Percentiles rank a stretch among this genome's conserved stretches.
phyloP scores from a whole-genome alignment of 2,329 filamentous ascomycete genomes.

The Byssothecium circinans region DNA sequence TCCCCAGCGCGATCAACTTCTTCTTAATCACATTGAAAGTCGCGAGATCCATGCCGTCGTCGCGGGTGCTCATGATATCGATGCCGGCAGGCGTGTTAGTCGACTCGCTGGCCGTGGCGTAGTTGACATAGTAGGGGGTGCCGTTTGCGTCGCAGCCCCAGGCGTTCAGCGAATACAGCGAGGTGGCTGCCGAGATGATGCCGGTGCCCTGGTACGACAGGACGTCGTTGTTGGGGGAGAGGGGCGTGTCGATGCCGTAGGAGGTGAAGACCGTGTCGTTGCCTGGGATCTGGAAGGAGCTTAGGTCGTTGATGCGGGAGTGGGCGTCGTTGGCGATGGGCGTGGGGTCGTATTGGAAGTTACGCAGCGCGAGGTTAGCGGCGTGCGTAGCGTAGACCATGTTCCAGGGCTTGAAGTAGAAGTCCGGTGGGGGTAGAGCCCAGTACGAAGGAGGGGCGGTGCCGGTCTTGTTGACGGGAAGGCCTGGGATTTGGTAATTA shows the following conservation, averaged over 20 bases:
- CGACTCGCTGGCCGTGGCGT: constrained; percentile 13
- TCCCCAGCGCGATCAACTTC: constrained; percentile 7
- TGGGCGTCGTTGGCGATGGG: constrained; percentile 8
- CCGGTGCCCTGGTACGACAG: constrained; percentile 16
- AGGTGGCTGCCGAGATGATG: constrained; percentile 14
- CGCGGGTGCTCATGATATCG: constrained; percentile 18
- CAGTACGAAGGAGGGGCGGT: no score
- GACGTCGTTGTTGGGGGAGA: neutral
- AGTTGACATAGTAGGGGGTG: constrained; percentile 14
- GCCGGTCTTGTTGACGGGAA: no score
- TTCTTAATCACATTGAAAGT: constrained; percentile 9
- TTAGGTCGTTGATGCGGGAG: constrained; percentile 18
- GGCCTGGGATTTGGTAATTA: neutral
- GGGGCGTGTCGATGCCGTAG: constrained; percentile 19
- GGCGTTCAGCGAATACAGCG: constrained; percentile 14
- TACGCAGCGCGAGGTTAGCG: constrained; percentile 12
- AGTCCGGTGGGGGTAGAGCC: constrained; percentile 10
- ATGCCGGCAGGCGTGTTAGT: constrained; percentile 17
- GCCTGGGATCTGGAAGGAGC: constrained; percentile 19
- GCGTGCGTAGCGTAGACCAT: constrained; percentile 18
- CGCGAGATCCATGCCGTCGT: constrained; percentile 10
- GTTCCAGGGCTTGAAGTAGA: constrained; percentile 22
- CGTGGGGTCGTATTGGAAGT: constrained; percentile 23
- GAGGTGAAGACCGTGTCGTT: constrained; percentile 16
- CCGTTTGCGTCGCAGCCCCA: constrained; percentile 20